Conservation (phyloP, 192 early-diverging fungal species). For the Coemansia guatemalensis region DNA sequence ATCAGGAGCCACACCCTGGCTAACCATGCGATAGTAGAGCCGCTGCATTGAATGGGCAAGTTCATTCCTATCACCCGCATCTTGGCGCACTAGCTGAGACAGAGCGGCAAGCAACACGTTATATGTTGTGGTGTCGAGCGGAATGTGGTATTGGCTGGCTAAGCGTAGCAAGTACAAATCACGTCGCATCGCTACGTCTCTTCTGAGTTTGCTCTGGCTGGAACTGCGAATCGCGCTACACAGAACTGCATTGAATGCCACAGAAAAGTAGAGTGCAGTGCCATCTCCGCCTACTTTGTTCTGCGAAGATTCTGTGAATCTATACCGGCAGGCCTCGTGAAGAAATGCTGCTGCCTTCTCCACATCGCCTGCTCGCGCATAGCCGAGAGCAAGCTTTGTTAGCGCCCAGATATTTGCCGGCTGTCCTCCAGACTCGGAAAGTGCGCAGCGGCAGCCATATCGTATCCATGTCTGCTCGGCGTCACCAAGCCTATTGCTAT, state of each 20-base stretch:
- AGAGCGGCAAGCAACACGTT: constrained; percentile 24
- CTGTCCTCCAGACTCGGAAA: background rate
- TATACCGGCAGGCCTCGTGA: background rate
- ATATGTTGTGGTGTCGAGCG: constrained; percentile 22
- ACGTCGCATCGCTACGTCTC: background rate
- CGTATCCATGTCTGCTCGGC: constrained; percentile 16
- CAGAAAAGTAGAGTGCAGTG: constrained; percentile 3
- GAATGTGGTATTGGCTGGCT: background rate
- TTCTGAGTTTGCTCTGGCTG: background rate
- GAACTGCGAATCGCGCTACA: constrained; percentile 5
- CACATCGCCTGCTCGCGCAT: constrained; percentile 8
- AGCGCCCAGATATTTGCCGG: constrained; percentile 24
- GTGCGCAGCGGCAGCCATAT: constrained; percentile 4
- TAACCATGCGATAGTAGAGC: constrained; percentile 15
- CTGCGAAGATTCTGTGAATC: background rate
- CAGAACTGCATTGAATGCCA: constrained; percentile 24
- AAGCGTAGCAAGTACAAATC: constrained; percentile 15
- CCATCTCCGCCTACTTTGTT: constrained; percentile 1
- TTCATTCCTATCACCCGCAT: background rate
- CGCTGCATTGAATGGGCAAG: constrained; percentile 8
- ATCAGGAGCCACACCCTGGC: constrained; percentile 8
- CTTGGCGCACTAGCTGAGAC: constrained; percentile 4
- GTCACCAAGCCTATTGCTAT: constrained; percentile 6
- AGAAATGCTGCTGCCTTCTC: constrained; percentile 16
- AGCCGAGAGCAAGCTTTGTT: constrained; percentile 26